A percentile compares a stretch with the other conserved stretches of the same genome.
Evolutionary conservation across 441 rosid genomes (phyloP).

Genomic region (Melastoma candidum): DNA sequence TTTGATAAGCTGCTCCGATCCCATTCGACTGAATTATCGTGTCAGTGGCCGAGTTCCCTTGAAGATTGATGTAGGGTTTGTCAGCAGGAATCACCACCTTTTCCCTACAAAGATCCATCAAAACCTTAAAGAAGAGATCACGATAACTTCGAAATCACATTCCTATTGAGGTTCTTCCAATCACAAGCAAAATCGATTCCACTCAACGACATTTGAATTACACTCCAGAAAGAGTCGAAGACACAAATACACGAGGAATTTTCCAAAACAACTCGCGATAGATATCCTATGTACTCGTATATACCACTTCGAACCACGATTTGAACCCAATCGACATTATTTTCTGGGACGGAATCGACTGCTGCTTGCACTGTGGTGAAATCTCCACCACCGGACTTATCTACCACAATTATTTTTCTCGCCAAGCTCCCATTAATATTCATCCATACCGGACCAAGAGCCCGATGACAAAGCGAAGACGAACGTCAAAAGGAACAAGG

Average conservation of each 20-base stretch:
- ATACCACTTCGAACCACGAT: neutral
- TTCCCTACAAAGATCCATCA: neutral
- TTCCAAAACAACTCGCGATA: neutral
- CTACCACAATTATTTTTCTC: neutral
- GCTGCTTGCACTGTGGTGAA: conserved; percentile 1
- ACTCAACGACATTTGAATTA: neutral
- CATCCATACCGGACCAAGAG: no score
- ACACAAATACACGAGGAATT: neutral
- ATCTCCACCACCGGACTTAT: neutral
- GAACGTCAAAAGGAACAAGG: no score
- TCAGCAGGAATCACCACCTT: neutral
- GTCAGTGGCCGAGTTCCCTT: neutral
- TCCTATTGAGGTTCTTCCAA: no score
- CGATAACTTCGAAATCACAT: no score
- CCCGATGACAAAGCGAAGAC: no score
- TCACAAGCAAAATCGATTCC: neutral
- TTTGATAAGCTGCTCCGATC: neutral
- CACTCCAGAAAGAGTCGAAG: neutral
- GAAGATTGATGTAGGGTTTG: conserved; percentile 1
- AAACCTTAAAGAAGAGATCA: no score
- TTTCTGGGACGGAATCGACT: neutral
- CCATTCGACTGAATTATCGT: neutral
- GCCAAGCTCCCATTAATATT: no score
- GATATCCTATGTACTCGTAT: neutral
- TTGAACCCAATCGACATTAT: neutral